These are phyloP conservation scores for Blastobotrys malaysiensis DNA, from an alignment of 1,139 yeast genomes.

Conservation along the genomic window DNA sequence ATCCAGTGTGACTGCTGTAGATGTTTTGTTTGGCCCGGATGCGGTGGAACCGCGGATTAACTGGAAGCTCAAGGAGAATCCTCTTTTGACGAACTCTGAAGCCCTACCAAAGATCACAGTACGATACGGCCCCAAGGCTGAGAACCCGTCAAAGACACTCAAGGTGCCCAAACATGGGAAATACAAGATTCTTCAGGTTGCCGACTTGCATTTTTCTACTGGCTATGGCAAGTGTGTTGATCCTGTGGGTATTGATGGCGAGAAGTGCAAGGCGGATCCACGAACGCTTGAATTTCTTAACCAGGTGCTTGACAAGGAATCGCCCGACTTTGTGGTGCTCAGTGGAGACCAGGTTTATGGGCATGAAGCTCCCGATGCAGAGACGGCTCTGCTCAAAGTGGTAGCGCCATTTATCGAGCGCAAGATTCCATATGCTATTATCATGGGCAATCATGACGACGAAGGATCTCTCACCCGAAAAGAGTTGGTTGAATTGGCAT, in stretches of 20 bases:
- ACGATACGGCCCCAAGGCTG: slow-evolving; percentile 33
- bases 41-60: slow-evolving; percentile 72
- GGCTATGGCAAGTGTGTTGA: slow-evolving; percentile 73
- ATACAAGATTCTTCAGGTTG: slow-evolving; percentile 76
- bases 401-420: slow-evolving; percentile 63
- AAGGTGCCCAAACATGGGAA: slow-evolving; percentile 39
- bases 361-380: slow-evolving; percentile 64
- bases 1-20: slow-evolving; percentile 44
- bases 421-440: slow-evolving; percentile 72
- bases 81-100: slow-evolving; percentile 19
- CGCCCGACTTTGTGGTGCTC: slow-evolving; percentile 74
- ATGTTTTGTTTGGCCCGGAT: slow-evolving; percentile 64
- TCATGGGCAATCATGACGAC: slow-evolving; percentile 79
- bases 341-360: slow-evolving; percentile 88
- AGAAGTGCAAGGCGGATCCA: slow-evolving; percentile 66
- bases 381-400: slow-evolving; percentile 70
- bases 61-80: slow-evolving; percentile 49
- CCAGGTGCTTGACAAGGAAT: slow-evolving; percentile 58
- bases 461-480: slow-evolving; percentile 64
- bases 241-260: slow-evolving; percentile 44
- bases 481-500: slow-evolving; percentile 53
- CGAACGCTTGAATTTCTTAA: slow-evolving; percentile 60
- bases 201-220: slow-evolving; percentile 80
- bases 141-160: slow-evolving; percentile 22
- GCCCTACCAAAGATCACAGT: slow-evolving; percentile 34